Evolutionary conservation across 148 eudicot species (phyloP).

Genomic region (Rhododendron mucronatum): DNA sequence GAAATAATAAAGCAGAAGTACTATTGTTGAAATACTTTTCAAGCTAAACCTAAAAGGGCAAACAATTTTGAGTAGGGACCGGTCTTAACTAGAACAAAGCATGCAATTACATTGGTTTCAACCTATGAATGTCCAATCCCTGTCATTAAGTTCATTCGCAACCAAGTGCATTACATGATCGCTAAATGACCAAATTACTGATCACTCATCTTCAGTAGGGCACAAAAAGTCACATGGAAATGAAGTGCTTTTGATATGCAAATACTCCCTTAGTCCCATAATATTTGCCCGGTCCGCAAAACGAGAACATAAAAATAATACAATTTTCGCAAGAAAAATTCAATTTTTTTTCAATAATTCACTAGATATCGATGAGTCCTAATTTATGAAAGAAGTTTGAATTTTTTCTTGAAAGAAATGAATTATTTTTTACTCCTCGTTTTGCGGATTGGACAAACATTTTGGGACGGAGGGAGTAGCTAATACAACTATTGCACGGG

Average conservation of each 20-base stretch:
- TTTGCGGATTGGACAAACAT: too few species aligned
- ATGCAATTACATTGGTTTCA: background rate
- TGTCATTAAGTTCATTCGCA: background rate
- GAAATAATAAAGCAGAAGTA: background rate
- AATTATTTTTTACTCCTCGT: too few species aligned
- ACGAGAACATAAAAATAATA: too few species aligned
- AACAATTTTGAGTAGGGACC: background rate
- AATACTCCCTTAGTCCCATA: background rate
- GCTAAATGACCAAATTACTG: background rate
- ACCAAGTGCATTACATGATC: background rate
- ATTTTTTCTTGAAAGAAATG: too few species aligned
- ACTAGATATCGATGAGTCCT: too few species aligned
- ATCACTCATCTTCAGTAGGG: background rate
- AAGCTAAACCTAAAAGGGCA: background rate
- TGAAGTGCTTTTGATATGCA: background rate
- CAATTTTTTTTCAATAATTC: too few species aligned
- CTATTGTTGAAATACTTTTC: background rate
- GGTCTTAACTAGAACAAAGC: background rate
- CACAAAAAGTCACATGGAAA: background rate
- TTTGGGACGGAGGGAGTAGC: background rate
- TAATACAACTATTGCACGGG: background rate
- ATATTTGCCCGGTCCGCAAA: too few species aligned
- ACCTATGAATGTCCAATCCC: background rate
- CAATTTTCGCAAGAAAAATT: too few species aligned
- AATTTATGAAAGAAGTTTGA: too few species aligned